phyloP scores from a whole-genome alignment of 2,329 filamentous ascomycete genomes.

The Colletotrichum tofieldiae region DNA sequence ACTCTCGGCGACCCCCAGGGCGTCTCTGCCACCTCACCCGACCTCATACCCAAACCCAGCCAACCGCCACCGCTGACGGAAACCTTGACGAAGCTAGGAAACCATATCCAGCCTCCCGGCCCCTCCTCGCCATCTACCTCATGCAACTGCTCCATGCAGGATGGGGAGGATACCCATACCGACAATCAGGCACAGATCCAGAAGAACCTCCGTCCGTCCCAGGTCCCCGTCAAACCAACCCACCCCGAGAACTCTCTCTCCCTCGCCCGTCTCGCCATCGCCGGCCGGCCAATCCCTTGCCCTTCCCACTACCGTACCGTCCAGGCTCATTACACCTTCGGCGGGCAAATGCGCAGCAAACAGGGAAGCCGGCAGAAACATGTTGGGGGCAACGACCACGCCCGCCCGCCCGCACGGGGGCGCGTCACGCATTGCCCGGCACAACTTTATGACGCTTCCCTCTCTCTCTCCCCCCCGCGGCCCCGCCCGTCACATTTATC shows the following conservation, averaged over 20 bases:
- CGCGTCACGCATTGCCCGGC: neutral
- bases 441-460: slow-evolving; percentile 3
- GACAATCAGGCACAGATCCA: slow-evolving; percentile 40
- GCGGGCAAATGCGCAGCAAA: neutral
- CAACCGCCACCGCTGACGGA: slow-evolving; percentile 1
- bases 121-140: slow-evolving; percentile 8
- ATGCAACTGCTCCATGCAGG: slow-evolving; percentile 23
- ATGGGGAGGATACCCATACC: neutral
- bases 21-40: neutral
- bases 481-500: neutral
- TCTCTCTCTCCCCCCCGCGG: too few relatives aligned
- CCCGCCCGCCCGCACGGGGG: neutral
- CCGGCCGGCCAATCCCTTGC: neutral
- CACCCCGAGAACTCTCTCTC: neutral
- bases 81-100: neutral
- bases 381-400: neutral
- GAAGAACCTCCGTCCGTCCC: slow-evolving; percentile 37
- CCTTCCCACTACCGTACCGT: neutral
- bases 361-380: neutral
- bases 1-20: neutral
- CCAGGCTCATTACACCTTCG: neutral
- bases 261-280: neutral
- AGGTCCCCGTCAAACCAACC: slow-evolving; percentile 9
- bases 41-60: neutral
- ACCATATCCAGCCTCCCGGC: neutral